Conservation (phyloP, 1,139 yeast species). For the Spencermartinsiella ligniputridi region DNA sequence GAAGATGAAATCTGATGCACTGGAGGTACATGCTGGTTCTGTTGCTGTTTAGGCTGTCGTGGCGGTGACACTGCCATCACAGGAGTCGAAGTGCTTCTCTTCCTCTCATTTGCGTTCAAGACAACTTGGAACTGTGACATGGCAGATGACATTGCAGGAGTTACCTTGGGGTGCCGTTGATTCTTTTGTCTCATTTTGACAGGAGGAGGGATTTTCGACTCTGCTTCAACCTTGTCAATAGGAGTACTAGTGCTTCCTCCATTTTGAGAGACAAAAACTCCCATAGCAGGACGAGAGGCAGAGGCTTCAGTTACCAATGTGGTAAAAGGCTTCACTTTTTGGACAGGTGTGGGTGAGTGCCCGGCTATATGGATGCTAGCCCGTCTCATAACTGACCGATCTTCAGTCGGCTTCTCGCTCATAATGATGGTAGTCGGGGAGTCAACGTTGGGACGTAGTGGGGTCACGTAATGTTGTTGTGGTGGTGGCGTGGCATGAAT, state of each 20-base stretch:
- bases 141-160: constrained; percentile 28
- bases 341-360: constrained; percentile 9
- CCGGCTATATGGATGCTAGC: not conserved
- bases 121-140: constrained; percentile 30
- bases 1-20: not conserved
- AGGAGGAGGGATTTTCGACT: not conserved
- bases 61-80: not conserved
- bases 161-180: constrained; percentile 10
- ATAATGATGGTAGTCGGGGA: constrained; percentile 18
- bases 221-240: not conserved
- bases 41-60: not conserved
- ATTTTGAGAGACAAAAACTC: constrained; percentile 19
- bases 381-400: constrained; percentile 7
- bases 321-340: constrained; percentile 23
- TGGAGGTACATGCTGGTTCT: constrained; percentile 1
- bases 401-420: constrained; percentile 15
- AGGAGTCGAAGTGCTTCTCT: not conserved
- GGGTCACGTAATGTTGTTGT: constrained; percentile 2
- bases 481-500: constrained; percentile 1
- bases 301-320: constrained; percentile 29
- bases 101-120: constrained; percentile 15
- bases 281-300: constrained; percentile 30
- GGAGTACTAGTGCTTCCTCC: constrained; percentile 1
- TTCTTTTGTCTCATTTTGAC: not conserved
- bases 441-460: constrained; percentile 5